A percentile compares a stretch with the other conserved stretches of the same genome.
phyloP scores from a whole-genome alignment of 2,329 filamentous ascomycete genomes.

The Juglanconis oblonga region DNA sequence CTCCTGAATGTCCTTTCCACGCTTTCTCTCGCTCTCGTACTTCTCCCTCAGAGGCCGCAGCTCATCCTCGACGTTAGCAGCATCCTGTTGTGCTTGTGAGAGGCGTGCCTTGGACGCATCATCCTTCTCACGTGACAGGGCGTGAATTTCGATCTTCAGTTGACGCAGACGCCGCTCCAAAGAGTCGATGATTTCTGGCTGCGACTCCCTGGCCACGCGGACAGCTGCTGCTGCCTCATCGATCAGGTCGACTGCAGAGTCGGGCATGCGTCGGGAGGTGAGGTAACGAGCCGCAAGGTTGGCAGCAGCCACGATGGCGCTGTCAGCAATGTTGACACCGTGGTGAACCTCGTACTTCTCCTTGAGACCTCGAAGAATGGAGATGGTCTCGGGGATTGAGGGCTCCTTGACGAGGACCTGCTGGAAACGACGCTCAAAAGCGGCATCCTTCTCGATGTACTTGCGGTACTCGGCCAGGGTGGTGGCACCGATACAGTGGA shows the following conservation, averaged over 20 bases:
- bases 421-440: conserved; percentile 97
- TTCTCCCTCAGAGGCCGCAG: conserved; percentile 88
- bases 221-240: conserved; percentile 98
- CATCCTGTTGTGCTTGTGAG: conserved; percentile 79
- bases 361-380: conserved; percentile 96
- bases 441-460: conserved; percentile 98
- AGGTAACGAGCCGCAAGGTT: conserved; percentile 91
- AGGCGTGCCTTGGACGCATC: conserved; percentile 85
- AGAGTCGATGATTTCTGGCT: conserved; percentile 92
- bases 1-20: conserved; percentile 88
- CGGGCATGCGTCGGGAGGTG: conserved; percentile 83
- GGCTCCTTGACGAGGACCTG: conserved; percentile 98
- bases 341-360: conserved; percentile 98
- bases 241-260: conserved; percentile 94
- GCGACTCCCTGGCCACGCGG: conserved; percentile 89
- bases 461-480: conserved; percentile 95
- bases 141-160: conserved; percentile 95
- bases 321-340: conserved; percentile 93
- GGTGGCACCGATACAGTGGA: conserved; percentile 97
- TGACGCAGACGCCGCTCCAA: conserved; percentile 87
- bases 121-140: conserved; percentile 89
- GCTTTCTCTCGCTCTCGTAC: conserved; percentile 89
- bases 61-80: conserved; percentile 92
- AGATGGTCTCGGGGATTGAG: conserved; percentile 82
- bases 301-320: conserved; percentile 87